Evolutionary conservation across 2,329 filamentous ascomycete species (phyloP), one percentile per base, ranked within the genome.

Genomic region (Hypoxylon sp.): DNA sequence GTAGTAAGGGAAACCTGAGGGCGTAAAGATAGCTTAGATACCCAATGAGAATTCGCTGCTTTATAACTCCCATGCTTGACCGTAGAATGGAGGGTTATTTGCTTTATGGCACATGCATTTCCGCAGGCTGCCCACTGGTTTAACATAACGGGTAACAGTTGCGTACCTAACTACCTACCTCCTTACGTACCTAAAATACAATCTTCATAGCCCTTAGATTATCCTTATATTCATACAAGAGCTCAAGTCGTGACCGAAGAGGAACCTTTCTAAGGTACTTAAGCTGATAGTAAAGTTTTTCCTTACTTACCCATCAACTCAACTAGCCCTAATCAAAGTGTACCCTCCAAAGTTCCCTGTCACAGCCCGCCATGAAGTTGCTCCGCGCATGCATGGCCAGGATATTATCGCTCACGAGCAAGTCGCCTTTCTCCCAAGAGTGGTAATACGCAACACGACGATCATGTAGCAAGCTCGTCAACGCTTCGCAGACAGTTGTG

Each of bases 341-440:
- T 58, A 86, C 85, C 13, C 84, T 74, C 85, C 85, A 87, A 40
- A 86, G 73, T 70, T 86, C 84, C 20, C 84, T 74, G 54, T 84
- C 79, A 25, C 79, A 78, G 0, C 82, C 82, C 0, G 82, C 78
- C 1, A 74, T 78, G 50, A 85, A 86, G 44, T 82, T 81, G 53
- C 81, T 86, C 53, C 83, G 76, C 0, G 84, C 86, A 58, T 87
- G 85, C 82, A 87, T 81, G 69, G 81, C 82, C 60, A 83, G 63
- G 2, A 82, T 73, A 54, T 88, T 88, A 69, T 88, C 86, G 65
- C 79, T 87, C 4, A 89, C 75, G 0, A 89, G 68, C 40, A 89
- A 50, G 71, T 89, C 87, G 0, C 86, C 86, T 76, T 85, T 82
- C 58, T 88, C 82, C 86, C 86, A 89, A 4, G 79, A 75, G 61